A percentile compares a stretch with the other conserved stretches of the same genome.
These are phyloP conservation scores for Acorus calamus DNA, from an alignment of 106 monocot genomes.

Conservation along the genomic window DNA sequence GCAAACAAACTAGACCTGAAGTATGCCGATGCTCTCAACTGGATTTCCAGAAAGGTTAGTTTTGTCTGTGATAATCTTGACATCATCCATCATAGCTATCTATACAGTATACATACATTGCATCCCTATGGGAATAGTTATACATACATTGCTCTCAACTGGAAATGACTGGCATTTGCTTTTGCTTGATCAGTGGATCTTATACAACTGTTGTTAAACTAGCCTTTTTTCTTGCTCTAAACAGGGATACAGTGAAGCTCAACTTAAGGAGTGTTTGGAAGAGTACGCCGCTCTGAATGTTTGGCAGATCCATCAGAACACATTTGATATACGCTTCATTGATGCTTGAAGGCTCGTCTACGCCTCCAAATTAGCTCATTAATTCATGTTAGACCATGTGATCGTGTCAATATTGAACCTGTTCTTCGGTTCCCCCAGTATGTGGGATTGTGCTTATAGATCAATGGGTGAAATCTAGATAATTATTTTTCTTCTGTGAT, in stretches of 20 bases:
- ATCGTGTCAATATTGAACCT: too few species aligned
- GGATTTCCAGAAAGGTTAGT: slow-evolving; percentile 94
- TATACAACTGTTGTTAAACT: background rate
- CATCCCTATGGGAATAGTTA: too few species aligned
- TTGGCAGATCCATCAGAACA: slow-evolving; percentile 96
- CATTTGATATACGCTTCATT: slow-evolving; percentile 92
- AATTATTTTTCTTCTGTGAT: too few species aligned
- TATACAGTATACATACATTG: too few species aligned
- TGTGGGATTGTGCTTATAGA: too few species aligned
- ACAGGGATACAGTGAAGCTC: slow-evolving; percentile 94
- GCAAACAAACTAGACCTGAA: slow-evolving; percentile 70
- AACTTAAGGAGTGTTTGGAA: slow-evolving; percentile 94
- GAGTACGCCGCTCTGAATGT: slow-evolving; percentile 97
- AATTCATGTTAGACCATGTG: too few species aligned
- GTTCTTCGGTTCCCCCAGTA: too few species aligned
- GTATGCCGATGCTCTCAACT: slow-evolving; percentile 92
- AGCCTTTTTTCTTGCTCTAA: background rate
- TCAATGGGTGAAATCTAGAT: too few species aligned
- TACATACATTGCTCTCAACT: too few species aligned
- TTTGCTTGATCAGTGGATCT: background rate
- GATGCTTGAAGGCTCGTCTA: slow-evolving; percentile 37
- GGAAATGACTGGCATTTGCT: too few species aligned
- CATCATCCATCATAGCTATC: background rate
- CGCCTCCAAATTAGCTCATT: too few species aligned
- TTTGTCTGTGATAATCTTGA: background rate